Evolutionary conservation across 805 yeast genomes (phyloP), one percentile per base, ranked within the genome.

Genomic region (Lachancea quebecensis): DNA sequence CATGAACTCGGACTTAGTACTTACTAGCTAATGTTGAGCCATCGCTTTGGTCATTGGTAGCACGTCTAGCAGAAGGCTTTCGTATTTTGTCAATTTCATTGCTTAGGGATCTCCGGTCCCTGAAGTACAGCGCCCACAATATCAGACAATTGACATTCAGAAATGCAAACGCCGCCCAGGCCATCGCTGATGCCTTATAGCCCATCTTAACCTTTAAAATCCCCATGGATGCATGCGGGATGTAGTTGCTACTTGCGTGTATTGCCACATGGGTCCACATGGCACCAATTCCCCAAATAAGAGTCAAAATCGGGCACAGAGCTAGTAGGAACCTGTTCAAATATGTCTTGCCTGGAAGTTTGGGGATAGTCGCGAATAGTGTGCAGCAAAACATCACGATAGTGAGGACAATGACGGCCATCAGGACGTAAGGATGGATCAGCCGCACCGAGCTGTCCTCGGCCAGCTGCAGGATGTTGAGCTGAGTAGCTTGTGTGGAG

Each of bases 211-310:
- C 77, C 10, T 57, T 46, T 0, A 81, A 57, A 10, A 76, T 68
- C 0, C 69, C 64, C 74, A 79, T 69, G 15, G 82, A 76, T 10
- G 82, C 70, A 1, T 67, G 60, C 2, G 72, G 71, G 0, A 77
- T 69, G 29, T 80, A 55, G n/a, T 57, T 52, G 7, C 57, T 53
- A 4, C 75, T 70, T 2, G 81, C 64, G 33, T 65, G 66, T 0
- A 72, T 69, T 0, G 83, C 82, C 41, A 80, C 78, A 53, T 78
- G 79, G 41, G 73, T 73, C 68, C 84, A 73, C 75, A 81, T 79
- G 0, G 85, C 69, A 2, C 85, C 85, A 27, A 79, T 61, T 0
- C 84, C 85, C 83, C 85, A 80, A 2, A 79, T 36, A 2, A 80
- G 56, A 4, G 71, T 66, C 38, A 69, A 52, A 0, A 65, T 47